A percentile compares a stretch with the other conserved stretches of the same genome.
Conservation (phyloP, 2,329 filamentous ascomycete genomes). For the Helicocarpus griseus region DNA sequence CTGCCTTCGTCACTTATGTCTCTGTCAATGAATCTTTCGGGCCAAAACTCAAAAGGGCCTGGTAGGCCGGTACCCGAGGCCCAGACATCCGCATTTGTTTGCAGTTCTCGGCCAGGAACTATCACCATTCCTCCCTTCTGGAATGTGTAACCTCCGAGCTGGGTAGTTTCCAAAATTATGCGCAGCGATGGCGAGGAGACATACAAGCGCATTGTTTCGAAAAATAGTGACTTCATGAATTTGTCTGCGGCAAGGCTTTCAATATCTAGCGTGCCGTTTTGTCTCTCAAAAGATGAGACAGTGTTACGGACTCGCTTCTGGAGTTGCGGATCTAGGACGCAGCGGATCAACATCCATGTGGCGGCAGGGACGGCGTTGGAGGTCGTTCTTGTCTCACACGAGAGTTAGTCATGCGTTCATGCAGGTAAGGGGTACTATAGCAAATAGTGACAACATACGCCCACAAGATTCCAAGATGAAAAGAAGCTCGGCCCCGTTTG, state of each 20-base stretch:
- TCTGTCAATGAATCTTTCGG: slow-evolving; percentile 9
- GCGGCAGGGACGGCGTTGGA: slow-evolving; percentile 7
- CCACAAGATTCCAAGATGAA: slow-evolving; percentile 6
- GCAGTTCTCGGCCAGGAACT: slow-evolving; percentile 6
- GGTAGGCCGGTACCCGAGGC: not conserved
- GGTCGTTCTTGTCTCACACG: slow-evolving; percentile 5
- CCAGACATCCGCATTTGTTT: slow-evolving; percentile 8
- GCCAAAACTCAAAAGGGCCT: slow-evolving; percentile 5
- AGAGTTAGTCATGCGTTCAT: not conserved
- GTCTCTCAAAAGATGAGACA: slow-evolving; percentile 2
- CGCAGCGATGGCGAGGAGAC: slow-evolving; percentile 7
- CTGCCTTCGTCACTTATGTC: not conserved
- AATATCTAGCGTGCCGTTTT: slow-evolving; percentile 8
- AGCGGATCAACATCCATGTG: slow-evolving; percentile 9
- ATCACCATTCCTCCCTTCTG: slow-evolving; percentile 6
- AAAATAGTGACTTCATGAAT: slow-evolving; percentile 9
- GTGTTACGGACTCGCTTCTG: not conserved
- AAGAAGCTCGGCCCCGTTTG: slow-evolving; percentile 5
- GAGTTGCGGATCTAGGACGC: slow-evolving; percentile 4
- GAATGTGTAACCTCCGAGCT: slow-evolving; percentile 8
- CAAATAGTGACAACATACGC: slow-evolving; percentile 2
- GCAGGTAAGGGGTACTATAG: not conserved
- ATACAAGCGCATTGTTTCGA: slow-evolving; percentile 7
- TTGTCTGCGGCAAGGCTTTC: slow-evolving; percentile 4
- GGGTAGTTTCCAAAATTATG: slow-evolving; percentile 7